Evolutionary conservation across 768 basidiomycete genomes (phyloP).

Genomic region (Boletus rubroflammeus): DNA sequence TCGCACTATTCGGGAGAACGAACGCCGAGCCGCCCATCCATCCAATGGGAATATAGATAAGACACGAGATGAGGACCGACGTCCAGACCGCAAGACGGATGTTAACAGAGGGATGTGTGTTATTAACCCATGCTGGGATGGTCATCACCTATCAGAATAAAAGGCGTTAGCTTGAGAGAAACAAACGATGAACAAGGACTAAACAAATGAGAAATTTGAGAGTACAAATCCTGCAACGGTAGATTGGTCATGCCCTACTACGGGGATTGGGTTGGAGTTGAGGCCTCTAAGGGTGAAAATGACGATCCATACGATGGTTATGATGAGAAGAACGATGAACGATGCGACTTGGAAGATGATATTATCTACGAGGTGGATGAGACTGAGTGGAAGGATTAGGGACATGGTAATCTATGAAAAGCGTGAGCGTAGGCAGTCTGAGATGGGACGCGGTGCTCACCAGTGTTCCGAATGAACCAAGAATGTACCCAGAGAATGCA

Average conservation of each 20-base stretch:
- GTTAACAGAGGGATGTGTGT: slow-evolving; percentile 21
- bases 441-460: neutral
- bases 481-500: slow-evolving; percentile 21
- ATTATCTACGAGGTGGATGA: slow-evolving; percentile 23
- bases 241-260: slow-evolving; percentile 18
- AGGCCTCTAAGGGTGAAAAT: slow-evolving; percentile 15
- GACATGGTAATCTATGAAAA: slow-evolving; percentile 15
- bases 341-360: slow-evolving; percentile 24
- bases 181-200: neutral
- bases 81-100: slow-evolving; percentile 20
- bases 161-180: neutral
- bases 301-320: slow-evolving; percentile 18
- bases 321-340: slow-evolving; percentile 19
- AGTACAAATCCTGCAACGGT: slow-evolving; percentile 22
- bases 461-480: slow-evolving; percentile 23
- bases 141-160: slow-evolving; percentile 16
- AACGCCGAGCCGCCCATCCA: slow-evolving; percentile 22
- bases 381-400: slow-evolving; percentile 22
- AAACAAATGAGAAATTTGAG: slow-evolving; percentile 25
- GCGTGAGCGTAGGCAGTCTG: neutral
- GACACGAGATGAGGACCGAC: slow-evolving; percentile 22
- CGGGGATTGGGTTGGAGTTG: slow-evolving; percentile 4
- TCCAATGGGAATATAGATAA: slow-evolving; percentile 24
- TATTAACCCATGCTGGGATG: slow-evolving; percentile 26
- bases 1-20: slow-evolving; percentile 1